Evolutionary conservation across 768 basidiomycete genomes (phyloP).

Genomic region (Hypholoma sublateritium): DNA sequence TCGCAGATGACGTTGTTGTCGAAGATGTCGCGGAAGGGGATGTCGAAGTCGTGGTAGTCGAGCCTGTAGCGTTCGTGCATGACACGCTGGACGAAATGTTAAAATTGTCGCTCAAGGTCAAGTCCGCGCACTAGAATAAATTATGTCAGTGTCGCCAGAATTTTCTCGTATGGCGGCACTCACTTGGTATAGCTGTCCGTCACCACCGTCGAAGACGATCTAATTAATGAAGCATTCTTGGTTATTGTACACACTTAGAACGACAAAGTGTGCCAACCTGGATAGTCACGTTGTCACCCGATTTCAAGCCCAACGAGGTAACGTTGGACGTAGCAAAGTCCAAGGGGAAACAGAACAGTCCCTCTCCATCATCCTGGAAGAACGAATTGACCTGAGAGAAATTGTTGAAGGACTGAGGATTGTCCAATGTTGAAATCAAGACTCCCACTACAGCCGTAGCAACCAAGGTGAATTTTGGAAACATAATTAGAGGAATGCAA

Average conservation of each 20-base stretch:
- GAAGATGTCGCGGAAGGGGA: background rate
- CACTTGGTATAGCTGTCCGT: slow-evolving; percentile 72
- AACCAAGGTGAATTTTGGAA: background rate
- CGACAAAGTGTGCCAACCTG: slow-evolving; percentile 37
- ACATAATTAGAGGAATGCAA: background rate
- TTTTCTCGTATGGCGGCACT: slow-evolving; percentile 4
- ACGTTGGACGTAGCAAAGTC: slow-evolving; percentile 52
- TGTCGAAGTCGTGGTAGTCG: slow-evolving; percentile 2
- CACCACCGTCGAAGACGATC: slow-evolving; percentile 67
- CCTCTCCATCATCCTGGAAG: slow-evolving; percentile 53
- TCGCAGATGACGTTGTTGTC: background rate
- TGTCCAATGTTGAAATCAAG: slow-evolving; percentile 50
- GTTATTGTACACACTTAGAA: too few species aligned
- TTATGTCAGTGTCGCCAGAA: background rate
- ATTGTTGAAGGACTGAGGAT: slow-evolving; percentile 63
- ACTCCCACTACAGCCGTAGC: slow-evolving; percentile 40
- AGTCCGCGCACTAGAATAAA: slow-evolving; percentile 67
- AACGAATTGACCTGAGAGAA: slow-evolving; percentile 58
- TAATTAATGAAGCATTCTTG: slow-evolving; percentile 8
- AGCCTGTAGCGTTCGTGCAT: slow-evolving; percentile 19
- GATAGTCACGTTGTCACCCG: slow-evolving; percentile 75
- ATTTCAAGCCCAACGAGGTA: slow-evolving; percentile 39
- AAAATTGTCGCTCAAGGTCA: slow-evolving; percentile 60
- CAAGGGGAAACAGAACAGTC: slow-evolving; percentile 66
- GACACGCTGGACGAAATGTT: slow-evolving; percentile 41